Conservation (phyloP, 805 yeast species). For the Ogataea pignaliae region DNA sequence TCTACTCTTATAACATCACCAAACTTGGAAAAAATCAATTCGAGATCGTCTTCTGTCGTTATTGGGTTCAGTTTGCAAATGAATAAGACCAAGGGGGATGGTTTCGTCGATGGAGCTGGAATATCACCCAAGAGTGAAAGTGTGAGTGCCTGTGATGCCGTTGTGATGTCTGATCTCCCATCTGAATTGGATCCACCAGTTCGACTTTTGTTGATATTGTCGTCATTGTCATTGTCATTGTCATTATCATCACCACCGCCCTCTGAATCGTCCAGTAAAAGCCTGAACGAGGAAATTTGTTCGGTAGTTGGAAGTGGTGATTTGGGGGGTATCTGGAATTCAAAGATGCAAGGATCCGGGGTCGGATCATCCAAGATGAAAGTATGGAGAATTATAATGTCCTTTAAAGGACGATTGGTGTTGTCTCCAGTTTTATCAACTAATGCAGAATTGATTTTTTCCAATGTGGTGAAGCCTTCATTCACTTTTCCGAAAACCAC, state of each 20-base stretch:
- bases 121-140: constrained; percentile 62
- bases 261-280: constrained; percentile 19
- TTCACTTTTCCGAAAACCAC: constrained; percentile 46
- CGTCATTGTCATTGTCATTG: constrained; percentile 18
- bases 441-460: constrained; percentile 36
- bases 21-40: constrained; percentile 55
- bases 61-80: constrained; percentile 61
- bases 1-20: constrained; percentile 52
- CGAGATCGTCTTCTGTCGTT: constrained; percentile 53
- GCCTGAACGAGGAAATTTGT: constrained; percentile 30
- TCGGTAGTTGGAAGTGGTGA: constrained; percentile 35
- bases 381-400: constrained; percentile 48
- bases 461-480: constrained; percentile 47
- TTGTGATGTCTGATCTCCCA: constrained; percentile 21
- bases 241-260: constrained; percentile 17
- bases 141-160: constrained; percentile 53
- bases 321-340: constrained; percentile 10
- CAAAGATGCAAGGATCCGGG: constrained; percentile 28
- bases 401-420: constrained; percentile 37
- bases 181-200: neutral
- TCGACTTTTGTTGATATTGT: neutral
- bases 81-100: constrained; percentile 58
- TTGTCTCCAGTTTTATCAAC: constrained; percentile 31
- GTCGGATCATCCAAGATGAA: constrained; percentile 53
- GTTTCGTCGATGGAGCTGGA: constrained; percentile 52